Conservation (phyloP, 441 rosid genomes). For the Corymbia calophylla region DNA sequence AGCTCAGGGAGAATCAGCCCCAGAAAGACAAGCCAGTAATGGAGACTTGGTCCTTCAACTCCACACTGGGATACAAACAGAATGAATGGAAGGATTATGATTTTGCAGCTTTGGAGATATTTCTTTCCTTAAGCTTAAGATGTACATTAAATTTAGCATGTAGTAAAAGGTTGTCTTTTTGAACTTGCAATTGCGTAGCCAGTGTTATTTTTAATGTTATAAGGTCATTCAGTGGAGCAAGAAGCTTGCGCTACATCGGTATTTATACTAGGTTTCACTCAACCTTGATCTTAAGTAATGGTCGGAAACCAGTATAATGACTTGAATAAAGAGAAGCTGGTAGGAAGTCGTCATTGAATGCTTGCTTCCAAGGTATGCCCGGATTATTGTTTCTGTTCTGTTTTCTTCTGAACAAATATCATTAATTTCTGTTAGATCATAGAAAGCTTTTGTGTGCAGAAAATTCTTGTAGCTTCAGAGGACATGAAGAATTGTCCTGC, state of each 20-base stretch:
- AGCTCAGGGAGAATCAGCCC: not conserved
- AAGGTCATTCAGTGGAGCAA: not conserved
- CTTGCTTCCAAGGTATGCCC: not conserved
- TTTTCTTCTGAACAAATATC: not conserved
- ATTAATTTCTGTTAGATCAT: not conserved
- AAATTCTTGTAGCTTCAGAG: not conserved
- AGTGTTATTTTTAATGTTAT: not conserved
- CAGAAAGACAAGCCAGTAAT: not conserved
- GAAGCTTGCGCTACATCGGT: not conserved
- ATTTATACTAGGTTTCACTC: not conserved
- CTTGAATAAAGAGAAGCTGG: not conserved
- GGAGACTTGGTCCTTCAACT: not conserved
- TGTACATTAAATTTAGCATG: not conserved
- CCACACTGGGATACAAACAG: not conserved
- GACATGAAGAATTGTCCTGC: not conserved
- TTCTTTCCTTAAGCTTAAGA: not conserved
- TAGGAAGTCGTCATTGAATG: not conserved
- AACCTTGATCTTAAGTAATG: not conserved
- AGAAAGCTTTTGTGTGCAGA: not conserved
- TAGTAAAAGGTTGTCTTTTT: not conserved
- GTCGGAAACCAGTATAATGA: not conserved
- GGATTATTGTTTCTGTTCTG: not conserved
- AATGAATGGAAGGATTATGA: not conserved
- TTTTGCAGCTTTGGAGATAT: constrained; percentile 11
- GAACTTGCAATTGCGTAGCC: not conserved